A percentile compares a stretch with the other conserved stretches of the same genome.
Evolutionary conservation across 306 rosid species (phyloP).

Genomic region (Sophora flavescens): DNA sequence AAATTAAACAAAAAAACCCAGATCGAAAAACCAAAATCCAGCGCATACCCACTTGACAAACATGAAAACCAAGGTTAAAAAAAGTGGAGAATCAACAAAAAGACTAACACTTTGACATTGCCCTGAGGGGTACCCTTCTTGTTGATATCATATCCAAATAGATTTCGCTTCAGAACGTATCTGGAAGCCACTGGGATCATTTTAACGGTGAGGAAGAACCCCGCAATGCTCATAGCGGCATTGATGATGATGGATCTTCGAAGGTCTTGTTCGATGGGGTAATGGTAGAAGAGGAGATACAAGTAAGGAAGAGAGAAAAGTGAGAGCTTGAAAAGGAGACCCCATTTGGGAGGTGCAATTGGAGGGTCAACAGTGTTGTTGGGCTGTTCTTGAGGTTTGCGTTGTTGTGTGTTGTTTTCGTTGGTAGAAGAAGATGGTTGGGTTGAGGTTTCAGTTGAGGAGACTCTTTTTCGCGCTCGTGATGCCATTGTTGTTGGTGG

Average conservation of each 20-base stretch:
- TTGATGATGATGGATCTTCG: conserved; percentile 77
- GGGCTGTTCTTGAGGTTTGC: conserved; percentile 44
- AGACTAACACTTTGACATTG: conserved; percentile 79
- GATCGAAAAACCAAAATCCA: conserved; percentile 43
- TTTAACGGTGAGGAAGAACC: conserved; percentile 66
- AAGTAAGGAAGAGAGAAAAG: conserved; percentile 68
- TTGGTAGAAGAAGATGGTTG: conserved; percentile 42
- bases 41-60: not conserved
- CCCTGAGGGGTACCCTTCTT: conserved; percentile 91
- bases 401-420: conserved; percentile 30
- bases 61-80: not conserved
- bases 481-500: conserved; percentile 64
- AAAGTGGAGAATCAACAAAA: not conserved
- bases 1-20: not conserved
- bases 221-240: conserved; percentile 72
- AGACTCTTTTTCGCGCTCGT: conserved; percentile 65
- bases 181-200: conserved; percentile 88
- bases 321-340: conserved; percentile 69
- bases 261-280: conserved; percentile 65
- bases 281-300: conserved; percentile 69
- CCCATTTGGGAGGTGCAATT: conserved; percentile 75
- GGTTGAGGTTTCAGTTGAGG: conserved; percentile 48
- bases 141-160: conserved; percentile 91
- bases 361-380: conserved; percentile 53
- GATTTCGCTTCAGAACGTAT: conserved; percentile 75